Evolutionary conservation across 164 flowering plant species (phyloP).

Genomic region (Stephania japonica): DNA sequence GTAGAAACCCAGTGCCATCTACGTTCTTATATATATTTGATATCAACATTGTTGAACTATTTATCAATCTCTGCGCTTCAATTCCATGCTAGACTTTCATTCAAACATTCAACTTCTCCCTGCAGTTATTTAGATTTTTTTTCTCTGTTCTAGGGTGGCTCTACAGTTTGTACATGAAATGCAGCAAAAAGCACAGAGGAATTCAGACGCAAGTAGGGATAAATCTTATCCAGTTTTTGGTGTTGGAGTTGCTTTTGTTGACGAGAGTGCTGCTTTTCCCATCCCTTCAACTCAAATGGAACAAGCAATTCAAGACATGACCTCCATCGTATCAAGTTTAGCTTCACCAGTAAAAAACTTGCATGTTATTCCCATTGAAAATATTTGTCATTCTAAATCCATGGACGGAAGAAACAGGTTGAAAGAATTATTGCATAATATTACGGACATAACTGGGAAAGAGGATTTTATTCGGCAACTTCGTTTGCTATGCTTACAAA

Average conservation of each 20-base stretch:
- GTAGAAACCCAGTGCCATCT: too few species aligned
- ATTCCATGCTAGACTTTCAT: too few species aligned
- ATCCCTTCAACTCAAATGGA: slow-evolving; percentile 27
- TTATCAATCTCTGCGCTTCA: not conserved
- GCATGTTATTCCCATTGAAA: slow-evolving; percentile 56
- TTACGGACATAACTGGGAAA: slow-evolving; percentile 75
- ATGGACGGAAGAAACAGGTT: slow-evolving; percentile 39
- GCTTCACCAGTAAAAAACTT: slow-evolving; percentile 61
- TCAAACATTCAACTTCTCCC: too few species aligned
- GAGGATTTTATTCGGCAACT: slow-evolving; percentile 75
- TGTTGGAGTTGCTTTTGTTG: slow-evolving; percentile 81
- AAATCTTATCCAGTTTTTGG: slow-evolving; percentile 76
- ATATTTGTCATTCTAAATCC: slow-evolving; percentile 38
- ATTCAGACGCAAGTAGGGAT: slow-evolving; percentile 82
- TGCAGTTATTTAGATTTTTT: too few species aligned
- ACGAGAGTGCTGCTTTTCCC: slow-evolving; percentile 42
- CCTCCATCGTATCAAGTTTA: slow-evolving; percentile 45
- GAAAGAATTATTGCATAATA: slow-evolving; percentile 36
- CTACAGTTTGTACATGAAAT: slow-evolving; percentile 90
- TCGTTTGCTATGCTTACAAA: slow-evolving; percentile 77
- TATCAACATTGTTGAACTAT: too few species aligned
- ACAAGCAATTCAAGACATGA: slow-evolving; percentile 44
- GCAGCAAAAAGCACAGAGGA: slow-evolving; percentile 71
- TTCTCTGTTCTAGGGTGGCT: slow-evolving; percentile 52
- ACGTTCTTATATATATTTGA: not conserved